Percentiles rank a stretch among this genome's conserved stretches.
These are phyloP conservation scores for Isabelozyma rhagii DNA, from an alignment of 805 yeast species.

Conservation along the genomic window DNA sequence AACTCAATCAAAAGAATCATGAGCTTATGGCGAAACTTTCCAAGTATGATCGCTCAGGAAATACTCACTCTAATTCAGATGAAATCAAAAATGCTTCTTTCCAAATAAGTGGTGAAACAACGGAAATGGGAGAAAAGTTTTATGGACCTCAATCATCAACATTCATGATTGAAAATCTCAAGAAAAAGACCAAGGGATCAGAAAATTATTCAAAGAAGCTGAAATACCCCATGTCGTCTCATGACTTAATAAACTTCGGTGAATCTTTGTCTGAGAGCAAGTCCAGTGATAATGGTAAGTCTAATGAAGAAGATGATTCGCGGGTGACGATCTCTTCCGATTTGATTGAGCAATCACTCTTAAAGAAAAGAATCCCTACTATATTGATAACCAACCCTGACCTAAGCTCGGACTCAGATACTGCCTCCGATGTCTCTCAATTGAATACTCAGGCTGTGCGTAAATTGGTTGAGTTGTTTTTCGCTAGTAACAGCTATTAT, in stretches of 20 bases:
- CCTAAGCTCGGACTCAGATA: conserved; percentile 12
- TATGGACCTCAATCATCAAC: conserved; percentile 52
- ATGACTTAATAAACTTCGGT: conserved; percentile 1
- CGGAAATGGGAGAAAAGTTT: conserved; percentile 40
- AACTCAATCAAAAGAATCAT: conserved; percentile 12
- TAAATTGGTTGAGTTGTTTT: conserved; percentile 39
- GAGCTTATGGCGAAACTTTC: conserved; percentile 3
- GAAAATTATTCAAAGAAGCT: background rate
- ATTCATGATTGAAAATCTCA: conserved; percentile 43
- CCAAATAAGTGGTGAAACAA: conserved; percentile 31
- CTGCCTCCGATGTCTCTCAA: conserved; percentile 9
- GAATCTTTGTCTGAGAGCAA: background rate
- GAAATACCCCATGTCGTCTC: background rate
- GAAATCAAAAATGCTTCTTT: conserved; percentile 2
- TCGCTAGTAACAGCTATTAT: conserved; percentile 37
- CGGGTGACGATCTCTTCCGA: background rate
- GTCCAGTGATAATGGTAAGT: background rate
- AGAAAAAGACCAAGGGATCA: conserved; percentile 10
- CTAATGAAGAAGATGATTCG: background rate
- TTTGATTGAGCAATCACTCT: conserved; percentile 17
- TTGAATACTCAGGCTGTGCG: conserved; percentile 31
- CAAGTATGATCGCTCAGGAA: background rate
- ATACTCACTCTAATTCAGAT: background rate
- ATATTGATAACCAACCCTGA: conserved; percentile 13
- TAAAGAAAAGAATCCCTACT: conserved; percentile 31